phyloP scores from a whole-genome alignment of 2,329 filamentous ascomycete species.

The Mycosphaerella sp. region DNA sequence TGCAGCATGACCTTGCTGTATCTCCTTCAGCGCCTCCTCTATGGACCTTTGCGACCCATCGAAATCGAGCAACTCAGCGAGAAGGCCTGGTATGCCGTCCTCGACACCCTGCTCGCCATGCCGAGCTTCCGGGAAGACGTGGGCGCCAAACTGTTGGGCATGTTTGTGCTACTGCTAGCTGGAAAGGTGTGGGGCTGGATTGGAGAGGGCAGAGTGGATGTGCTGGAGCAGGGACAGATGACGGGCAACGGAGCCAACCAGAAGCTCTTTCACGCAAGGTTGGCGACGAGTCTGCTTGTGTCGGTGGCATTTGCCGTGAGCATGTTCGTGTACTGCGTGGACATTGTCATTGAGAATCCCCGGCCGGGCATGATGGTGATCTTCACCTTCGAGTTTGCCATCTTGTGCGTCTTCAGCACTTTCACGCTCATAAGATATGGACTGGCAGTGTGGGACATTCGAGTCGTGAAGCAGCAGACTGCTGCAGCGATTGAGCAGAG shows the following conservation, averaged over 20 bases:
- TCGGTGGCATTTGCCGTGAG: constrained; percentile 73
- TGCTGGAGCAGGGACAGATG: constrained; percentile 81
- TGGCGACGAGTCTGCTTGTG: constrained; percentile 70
- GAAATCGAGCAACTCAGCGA: constrained; percentile 97
- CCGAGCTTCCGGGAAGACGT: constrained; percentile 96
- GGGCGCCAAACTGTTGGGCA: constrained; percentile 87
- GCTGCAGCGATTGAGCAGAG: constrained; percentile 60
- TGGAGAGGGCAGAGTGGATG: constrained; percentile 85
- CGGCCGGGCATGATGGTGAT: constrained; percentile 99
- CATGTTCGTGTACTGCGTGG: constrained; percentile 74
- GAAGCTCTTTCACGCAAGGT: constrained; percentile 74
- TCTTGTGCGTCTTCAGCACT: constrained; percentile 70
- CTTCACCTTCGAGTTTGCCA: constrained; percentile 96
- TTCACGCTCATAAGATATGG: constrained; percentile 74
- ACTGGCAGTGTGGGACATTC: constrained; percentile 70
- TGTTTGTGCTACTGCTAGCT: constrained; percentile 89
- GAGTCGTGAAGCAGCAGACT: constrained; percentile 69
- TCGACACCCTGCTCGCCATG: constrained; percentile 95
- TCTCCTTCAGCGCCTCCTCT: constrained; percentile 81
- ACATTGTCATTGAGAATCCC: constrained; percentile 76
- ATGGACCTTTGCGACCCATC: constrained; percentile 81
- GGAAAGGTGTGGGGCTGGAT: constrained; percentile 99
- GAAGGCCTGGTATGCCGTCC: constrained; percentile 96
- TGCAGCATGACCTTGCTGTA: constrained; percentile 75
- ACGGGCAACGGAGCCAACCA: constrained; percentile 62